Conservation (phyloP, 2,329 filamentous ascomycete species). For the Sordariomycetes sp. region DNA sequence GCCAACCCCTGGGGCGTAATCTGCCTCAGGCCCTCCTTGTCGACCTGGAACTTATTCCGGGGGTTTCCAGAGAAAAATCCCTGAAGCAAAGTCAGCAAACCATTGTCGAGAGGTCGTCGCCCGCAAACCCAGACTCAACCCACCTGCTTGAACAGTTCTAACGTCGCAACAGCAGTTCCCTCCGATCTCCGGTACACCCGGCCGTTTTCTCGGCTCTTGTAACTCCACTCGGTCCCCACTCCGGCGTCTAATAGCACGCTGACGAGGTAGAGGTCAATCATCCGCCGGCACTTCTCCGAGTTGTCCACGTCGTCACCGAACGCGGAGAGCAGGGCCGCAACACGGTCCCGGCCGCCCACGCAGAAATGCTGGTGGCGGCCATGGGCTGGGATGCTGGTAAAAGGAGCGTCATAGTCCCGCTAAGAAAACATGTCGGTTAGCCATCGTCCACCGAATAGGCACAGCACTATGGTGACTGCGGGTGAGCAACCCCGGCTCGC, state of each 20-base stretch:
- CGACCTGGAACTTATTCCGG: slow-evolving; percentile 77
- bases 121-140: slow-evolving; percentile 9
- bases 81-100: slow-evolving; percentile 16
- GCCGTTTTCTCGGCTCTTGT: slow-evolving; percentile 83
- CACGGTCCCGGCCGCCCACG: slow-evolving; percentile 64
- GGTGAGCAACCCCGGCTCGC: not conserved
- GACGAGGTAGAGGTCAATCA: slow-evolving; percentile 69
- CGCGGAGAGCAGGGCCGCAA: slow-evolving; percentile 58
- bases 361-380: slow-evolving; percentile 78
- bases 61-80: slow-evolving; percentile 80
- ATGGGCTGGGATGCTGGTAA: slow-evolving; percentile 67
- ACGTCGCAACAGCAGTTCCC: slow-evolving; percentile 64
- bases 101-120: not conserved
- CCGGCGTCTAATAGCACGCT: slow-evolving; percentile 81
- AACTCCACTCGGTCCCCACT: slow-evolving; percentile 82
- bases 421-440: slow-evolving; percentile 11
- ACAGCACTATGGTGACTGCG: not conserved
- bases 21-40: slow-evolving; percentile 66
- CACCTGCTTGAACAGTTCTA: slow-evolving; percentile 85
- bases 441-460: not conserved
- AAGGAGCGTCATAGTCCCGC: slow-evolving; percentile 46
- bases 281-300: slow-evolving; percentile 61
- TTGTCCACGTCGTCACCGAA: slow-evolving; percentile 61
- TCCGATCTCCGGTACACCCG: slow-evolving; percentile 77
- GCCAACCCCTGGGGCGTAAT: slow-evolving; percentile 67